phyloP scores from a whole-genome alignment of 805 yeast genomes.

The Metschnikowia borealis region DNA sequence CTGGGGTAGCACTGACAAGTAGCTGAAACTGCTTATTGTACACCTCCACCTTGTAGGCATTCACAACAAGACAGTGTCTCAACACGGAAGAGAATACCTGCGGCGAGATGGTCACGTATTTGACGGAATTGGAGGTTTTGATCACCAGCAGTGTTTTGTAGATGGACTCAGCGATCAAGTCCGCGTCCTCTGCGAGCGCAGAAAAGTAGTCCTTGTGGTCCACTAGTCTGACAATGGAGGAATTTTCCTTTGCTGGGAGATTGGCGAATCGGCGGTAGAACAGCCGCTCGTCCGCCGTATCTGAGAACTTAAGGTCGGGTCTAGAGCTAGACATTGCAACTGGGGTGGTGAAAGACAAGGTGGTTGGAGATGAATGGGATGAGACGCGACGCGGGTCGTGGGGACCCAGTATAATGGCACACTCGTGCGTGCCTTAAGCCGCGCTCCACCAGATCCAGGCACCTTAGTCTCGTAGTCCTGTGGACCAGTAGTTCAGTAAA shows the following conservation, averaged over 20 bases:
- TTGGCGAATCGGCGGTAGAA: conserved; percentile 42
- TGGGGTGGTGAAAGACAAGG: neutral
- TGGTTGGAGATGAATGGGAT: conserved; percentile 3
- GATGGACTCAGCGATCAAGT: conserved; percentile 73
- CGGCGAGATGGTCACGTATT: conserved; percentile 73
- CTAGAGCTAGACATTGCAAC: conserved; percentile 39
- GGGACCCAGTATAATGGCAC: too few species aligned
- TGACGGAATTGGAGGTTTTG: conserved; percentile 50
- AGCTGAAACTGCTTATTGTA: conserved; percentile 65
- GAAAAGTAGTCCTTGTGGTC: conserved; percentile 80
- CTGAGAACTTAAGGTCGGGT: conserved; percentile 42
- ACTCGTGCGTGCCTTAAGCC: neutral
- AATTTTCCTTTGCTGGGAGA: conserved; percentile 45
- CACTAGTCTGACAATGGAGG: conserved; percentile 60
- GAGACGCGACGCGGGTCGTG: conserved; percentile 7
- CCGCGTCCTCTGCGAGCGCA: conserved; percentile 71
- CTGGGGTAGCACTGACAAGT: conserved; percentile 74
- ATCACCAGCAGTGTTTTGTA: conserved; percentile 81
- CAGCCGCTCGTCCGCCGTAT: conserved; percentile 41
- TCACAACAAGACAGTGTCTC: conserved; percentile 61
- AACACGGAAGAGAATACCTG: conserved; percentile 68
- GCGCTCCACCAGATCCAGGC: neutral
- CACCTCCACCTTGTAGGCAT: conserved; percentile 75
- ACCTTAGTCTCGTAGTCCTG: too few species aligned
- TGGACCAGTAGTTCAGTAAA: too few species aligned